These are phyloP conservation scores for Xylariaceae sp. DNA, from an alignment of 2,329 filamentous ascomycete genomes.

Conservation along the genomic window DNA sequence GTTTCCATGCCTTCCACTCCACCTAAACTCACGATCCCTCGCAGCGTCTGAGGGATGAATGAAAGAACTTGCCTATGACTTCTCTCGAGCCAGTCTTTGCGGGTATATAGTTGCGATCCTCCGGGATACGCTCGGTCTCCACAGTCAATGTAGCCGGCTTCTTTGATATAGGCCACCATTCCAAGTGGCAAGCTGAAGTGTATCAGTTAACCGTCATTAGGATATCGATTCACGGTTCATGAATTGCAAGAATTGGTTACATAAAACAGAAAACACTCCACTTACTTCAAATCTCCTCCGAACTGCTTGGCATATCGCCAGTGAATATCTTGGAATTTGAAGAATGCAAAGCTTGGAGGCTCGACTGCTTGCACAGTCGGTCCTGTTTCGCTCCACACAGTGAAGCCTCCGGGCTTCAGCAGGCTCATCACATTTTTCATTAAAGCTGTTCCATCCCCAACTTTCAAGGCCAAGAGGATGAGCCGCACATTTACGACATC, in stretches of 20 bases:
- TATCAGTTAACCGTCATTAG: neutral
- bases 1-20: constrained; percentile 17
- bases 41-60: constrained; percentile 10
- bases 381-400: constrained; percentile 15
- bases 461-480: constrained; percentile 16
- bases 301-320: constrained; percentile 15
- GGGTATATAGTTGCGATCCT: constrained; percentile 6
- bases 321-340: constrained; percentile 13
- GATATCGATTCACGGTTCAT: neutral
- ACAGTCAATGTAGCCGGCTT: constrained; percentile 15
- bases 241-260: too few relatives aligned
- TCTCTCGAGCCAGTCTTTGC: constrained; percentile 4
- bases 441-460: constrained; percentile 4
- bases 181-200: constrained; percentile 11
- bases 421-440: constrained; percentile 16
- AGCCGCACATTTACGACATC: constrained; percentile 18
- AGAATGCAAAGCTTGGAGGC: constrained; percentile 13
- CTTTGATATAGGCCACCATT: constrained; percentile 14
- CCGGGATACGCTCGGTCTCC: constrained; percentile 11
- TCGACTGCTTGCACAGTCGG: constrained; percentile 7
- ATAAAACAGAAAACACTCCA: neutral
- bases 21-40: constrained; percentile 14
- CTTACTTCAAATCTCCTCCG: constrained; percentile 15
- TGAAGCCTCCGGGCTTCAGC: constrained; percentile 13
- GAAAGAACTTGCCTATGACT: constrained; percentile 4